phyloP scores from a whole-genome alignment of 768 basidiomycete species.

The Macrolepiota albuminosa region DNA sequence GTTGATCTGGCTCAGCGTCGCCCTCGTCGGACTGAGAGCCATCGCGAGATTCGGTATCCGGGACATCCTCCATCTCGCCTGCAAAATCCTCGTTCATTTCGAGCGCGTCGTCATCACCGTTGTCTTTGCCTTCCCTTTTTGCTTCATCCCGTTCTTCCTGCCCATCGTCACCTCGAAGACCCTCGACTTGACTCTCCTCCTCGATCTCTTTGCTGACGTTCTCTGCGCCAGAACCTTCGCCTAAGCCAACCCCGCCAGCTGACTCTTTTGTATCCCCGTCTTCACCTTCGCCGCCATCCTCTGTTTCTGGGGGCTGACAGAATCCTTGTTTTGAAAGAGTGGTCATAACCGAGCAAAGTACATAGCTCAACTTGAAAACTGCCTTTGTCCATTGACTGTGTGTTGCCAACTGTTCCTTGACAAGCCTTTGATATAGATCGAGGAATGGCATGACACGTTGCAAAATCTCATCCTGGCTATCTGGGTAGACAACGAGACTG shows the following conservation, averaged over 20 bases:
- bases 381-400: constrained; percentile 67
- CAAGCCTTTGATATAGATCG: constrained; percentile 52
- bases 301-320: constrained; percentile 79
- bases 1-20: constrained; percentile 74
- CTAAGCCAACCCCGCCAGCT: constrained; percentile 79
- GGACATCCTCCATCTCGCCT: constrained; percentile 80
- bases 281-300: constrained; percentile 47
- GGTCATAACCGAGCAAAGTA: constrained; percentile 69
- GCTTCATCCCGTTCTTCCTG: constrained; percentile 45
- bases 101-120: constrained; percentile 70
- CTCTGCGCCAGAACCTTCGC: constrained; percentile 79
- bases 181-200: constrained; percentile 96
- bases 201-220: constrained; percentile 94
- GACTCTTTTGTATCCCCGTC: constrained; percentile 44
- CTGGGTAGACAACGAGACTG: constrained; percentile 30
- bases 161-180: constrained; percentile 65
- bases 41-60: constrained; percentile 54
- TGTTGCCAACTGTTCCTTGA: constrained; percentile 48
- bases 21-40: constrained; percentile 50
- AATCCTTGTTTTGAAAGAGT: constrained; percentile 84
- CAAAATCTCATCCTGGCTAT: constrained; percentile 28
- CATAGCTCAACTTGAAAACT: constrained; percentile 79
- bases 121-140: constrained; percentile 40
- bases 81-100: constrained; percentile 92
- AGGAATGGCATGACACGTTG: constrained; percentile 73